Conservation (phyloP, 2,329 filamentous ascomycete species). For the Alternaria ethzedia region DNA sequence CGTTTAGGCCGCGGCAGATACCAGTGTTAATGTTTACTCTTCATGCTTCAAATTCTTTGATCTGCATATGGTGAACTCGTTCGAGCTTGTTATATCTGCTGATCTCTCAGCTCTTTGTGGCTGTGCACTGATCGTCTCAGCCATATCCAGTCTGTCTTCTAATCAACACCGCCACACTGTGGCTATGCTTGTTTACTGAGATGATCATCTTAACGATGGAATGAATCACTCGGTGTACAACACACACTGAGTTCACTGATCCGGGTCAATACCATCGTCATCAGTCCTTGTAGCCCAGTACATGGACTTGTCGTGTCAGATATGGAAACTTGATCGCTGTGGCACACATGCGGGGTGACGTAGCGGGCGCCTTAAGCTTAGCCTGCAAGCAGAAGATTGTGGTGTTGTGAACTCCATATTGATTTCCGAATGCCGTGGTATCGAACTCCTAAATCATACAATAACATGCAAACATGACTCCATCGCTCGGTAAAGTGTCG, state of each 20-base stretch:
- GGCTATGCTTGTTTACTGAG: not conserved
- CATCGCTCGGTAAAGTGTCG: not conserved
- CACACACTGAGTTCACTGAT: not conserved
- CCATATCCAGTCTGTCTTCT: not conserved
- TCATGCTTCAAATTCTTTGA: not conserved
- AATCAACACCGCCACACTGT: not conserved
- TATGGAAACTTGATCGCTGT: not conserved
- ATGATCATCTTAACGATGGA: no score
- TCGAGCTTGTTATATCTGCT: not conserved
- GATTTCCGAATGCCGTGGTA: not conserved
- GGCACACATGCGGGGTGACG: not conserved
- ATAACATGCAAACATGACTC: not conserved
- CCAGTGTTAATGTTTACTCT: slow-evolving; percentile 21
- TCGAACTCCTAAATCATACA: not conserved
- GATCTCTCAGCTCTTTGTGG: not conserved
- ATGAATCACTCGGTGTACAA: not conserved
- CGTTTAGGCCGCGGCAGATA: slow-evolving; percentile 15
- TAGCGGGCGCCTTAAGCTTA: not conserved
- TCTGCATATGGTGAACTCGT: not conserved
- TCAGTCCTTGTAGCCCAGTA: not conserved
- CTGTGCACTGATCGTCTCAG: not conserved
- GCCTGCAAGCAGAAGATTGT: not conserved
- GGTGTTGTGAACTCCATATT: not conserved
- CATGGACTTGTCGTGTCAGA: not conserved
- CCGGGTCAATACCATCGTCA: not conserved